phyloP scores from a whole-genome alignment of 1,139 yeast species.

The Zygoascus meyerae region DNA sequence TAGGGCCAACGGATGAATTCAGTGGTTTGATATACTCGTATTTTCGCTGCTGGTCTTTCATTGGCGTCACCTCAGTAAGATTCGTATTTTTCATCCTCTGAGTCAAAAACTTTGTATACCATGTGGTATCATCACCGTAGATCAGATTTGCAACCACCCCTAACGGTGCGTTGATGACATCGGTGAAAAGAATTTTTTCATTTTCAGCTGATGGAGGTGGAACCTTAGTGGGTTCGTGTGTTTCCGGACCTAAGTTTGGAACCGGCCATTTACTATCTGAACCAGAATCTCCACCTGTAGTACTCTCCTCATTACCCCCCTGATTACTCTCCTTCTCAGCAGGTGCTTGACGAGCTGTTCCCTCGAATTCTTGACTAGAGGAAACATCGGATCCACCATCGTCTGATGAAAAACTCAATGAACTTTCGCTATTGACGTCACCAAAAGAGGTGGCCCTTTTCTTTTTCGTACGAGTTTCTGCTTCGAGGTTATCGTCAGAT shows the following conservation, averaged over 20 bases:
- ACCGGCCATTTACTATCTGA: slow-evolving; percentile 29
- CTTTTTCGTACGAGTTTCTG: slow-evolving; percentile 4
- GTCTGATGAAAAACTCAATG: slow-evolving; percentile 13
- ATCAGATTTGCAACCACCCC: slow-evolving; percentile 68
- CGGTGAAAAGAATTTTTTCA: slow-evolving; percentile 62
- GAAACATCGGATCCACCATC: slow-evolving; percentile 14
- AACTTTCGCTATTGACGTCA: slow-evolving; percentile 14
- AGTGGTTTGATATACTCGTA: slow-evolving; percentile 78
- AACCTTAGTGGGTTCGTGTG: slow-evolving; percentile 50
- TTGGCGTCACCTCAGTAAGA: slow-evolving; percentile 52
- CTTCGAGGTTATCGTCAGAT: slow-evolving; percentile 15
- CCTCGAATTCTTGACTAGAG: slow-evolving; percentile 20
- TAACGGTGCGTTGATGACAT: slow-evolving; percentile 63
- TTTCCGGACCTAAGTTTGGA: slow-evolving; percentile 46
- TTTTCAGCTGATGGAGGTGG: slow-evolving; percentile 45
- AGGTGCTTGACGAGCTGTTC: slow-evolving; percentile 14
- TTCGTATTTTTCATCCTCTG: slow-evolving; percentile 70
- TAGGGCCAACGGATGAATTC: slow-evolving; percentile 83
- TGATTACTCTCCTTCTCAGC: neutral
- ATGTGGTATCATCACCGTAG: slow-evolving; percentile 67
- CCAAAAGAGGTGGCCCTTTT: slow-evolving; percentile 16
- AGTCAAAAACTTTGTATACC: slow-evolving; percentile 47
- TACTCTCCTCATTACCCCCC: slow-evolving; percentile 6
- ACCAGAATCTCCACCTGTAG: slow-evolving; percentile 12
- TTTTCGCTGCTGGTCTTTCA: slow-evolving; percentile 44